Conservation (phyloP, 1,139 yeast species). For the Taphrina flavorubra region DNA sequence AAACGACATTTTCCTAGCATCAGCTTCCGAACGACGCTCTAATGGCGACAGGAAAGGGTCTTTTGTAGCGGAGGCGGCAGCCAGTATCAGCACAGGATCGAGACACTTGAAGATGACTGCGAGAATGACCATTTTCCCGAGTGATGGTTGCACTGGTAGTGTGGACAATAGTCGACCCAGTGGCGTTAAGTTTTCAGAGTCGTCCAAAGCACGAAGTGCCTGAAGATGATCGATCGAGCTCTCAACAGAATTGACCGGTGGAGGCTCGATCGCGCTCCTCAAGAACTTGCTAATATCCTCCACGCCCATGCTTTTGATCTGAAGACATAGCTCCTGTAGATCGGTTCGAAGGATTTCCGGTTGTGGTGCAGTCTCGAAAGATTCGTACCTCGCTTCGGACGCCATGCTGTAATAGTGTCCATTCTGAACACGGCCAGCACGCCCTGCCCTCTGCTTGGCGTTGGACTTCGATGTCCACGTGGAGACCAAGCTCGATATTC, state of each 20-base stretch:
- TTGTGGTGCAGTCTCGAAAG: slow-evolving; percentile 66
- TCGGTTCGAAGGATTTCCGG: slow-evolving; percentile 80
- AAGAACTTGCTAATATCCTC: slow-evolving; percentile 61
- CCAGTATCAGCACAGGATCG: slow-evolving; percentile 46
- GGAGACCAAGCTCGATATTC: slow-evolving; percentile 69
- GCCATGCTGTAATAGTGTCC: slow-evolving; percentile 75
- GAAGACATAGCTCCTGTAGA: slow-evolving; percentile 70
- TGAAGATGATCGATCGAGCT: slow-evolving; percentile 64
- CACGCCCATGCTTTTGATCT: slow-evolving; percentile 81
- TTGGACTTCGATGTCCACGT: slow-evolving; percentile 81
- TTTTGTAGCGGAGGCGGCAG: slow-evolving; percentile 43
- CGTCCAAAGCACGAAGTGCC: slow-evolving; percentile 61
- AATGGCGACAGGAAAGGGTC: slow-evolving; percentile 44
- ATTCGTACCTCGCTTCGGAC: slow-evolving; percentile 58
- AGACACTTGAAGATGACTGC: slow-evolving; percentile 46
- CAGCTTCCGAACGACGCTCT: slow-evolving; percentile 40
- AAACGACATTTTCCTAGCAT: slow-evolving; percentile 22
- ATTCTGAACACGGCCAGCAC: slow-evolving; percentile 81
- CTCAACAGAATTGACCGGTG: slow-evolving; percentile 59
- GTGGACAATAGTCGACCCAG: slow-evolving; percentile 57
- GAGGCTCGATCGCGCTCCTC: slow-evolving; percentile 71
- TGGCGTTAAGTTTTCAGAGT: slow-evolving; percentile 60
- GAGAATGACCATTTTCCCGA: slow-evolving; percentile 69
- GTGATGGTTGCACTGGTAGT: slow-evolving; percentile 70
- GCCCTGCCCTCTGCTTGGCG: slow-evolving; percentile 77